phyloP scores from a whole-genome alignment of 805 yeast genomes.

The Blastobotrys mokoenaii region DNA sequence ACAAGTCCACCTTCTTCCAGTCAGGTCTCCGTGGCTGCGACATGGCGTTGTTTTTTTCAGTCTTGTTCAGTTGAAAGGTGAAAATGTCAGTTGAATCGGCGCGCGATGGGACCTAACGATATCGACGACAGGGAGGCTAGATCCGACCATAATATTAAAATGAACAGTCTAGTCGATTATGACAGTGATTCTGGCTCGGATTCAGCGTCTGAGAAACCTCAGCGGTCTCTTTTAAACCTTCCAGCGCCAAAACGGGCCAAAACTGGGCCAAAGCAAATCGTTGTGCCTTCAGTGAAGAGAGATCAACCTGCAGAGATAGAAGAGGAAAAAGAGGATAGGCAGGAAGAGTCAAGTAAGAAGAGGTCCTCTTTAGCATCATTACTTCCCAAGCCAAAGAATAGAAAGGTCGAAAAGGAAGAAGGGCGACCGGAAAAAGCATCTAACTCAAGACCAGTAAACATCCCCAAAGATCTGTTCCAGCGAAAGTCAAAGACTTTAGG shows the following conservation, averaged over 20 bases:
- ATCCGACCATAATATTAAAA: not conserved
- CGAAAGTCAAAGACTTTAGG: conserved; percentile 12
- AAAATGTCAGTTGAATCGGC: not conserved
- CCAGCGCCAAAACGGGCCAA: not conserved
- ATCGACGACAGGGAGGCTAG: not conserved
- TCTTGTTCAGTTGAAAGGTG: not conserved
- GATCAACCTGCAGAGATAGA: not conserved
- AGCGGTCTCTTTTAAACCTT: conserved; percentile 3
- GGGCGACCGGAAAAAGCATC: too few relatives aligned
- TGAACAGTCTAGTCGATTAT: conserved; percentile 13
- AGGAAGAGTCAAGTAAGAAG: conserved; percentile 4
- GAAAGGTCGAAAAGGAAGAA: not conserved
- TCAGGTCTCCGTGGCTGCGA: not conserved
- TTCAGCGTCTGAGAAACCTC: not conserved
- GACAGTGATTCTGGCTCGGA: conserved; percentile 9
- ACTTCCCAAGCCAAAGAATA: conserved; percentile 14
- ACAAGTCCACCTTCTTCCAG: conserved; percentile 3
- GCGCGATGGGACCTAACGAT: not conserved
- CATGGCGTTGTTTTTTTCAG: not conserved
- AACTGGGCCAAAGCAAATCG: conserved; percentile 2
- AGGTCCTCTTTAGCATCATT: not conserved
- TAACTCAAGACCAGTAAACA: too few relatives aligned
- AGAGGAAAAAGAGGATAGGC: conserved; percentile 1
- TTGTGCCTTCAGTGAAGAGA: not conserved
- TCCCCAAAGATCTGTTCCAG: conserved; percentile 2